These are phyloP conservation scores for Mycena albidolilacea DNA, from an alignment of 768 basidiomycete species.

Conservation along the genomic window DNA sequence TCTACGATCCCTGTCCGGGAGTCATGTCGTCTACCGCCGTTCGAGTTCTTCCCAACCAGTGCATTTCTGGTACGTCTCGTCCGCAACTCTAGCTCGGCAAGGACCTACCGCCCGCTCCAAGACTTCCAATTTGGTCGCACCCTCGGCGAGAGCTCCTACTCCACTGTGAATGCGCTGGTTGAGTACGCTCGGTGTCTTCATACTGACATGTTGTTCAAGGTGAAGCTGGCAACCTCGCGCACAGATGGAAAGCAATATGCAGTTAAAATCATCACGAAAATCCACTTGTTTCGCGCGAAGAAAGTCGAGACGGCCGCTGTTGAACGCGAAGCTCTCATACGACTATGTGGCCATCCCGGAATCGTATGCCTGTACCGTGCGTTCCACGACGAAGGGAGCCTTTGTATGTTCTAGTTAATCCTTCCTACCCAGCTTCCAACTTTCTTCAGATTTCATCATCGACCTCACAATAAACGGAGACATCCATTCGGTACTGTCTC, in stretches of 20 bases:
- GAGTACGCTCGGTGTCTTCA: neutral
- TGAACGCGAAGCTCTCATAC: conserved; percentile 73
- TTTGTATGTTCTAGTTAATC: conserved; percentile 71
- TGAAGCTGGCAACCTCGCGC: conserved; percentile 67
- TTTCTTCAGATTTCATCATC: conserved; percentile 77
- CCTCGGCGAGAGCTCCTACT: conserved; percentile 89
- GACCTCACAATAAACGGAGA: conserved; percentile 86
- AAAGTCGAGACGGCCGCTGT: conserved; percentile 78
- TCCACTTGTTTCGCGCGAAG: conserved; percentile 74
- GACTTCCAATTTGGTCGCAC: conserved; percentile 83
- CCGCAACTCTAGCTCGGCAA: too few species aligned
- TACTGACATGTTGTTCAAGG: conserved; percentile 54
- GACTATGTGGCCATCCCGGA: conserved; percentile 71
- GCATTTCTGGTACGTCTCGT: too few species aligned
- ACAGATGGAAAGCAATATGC: conserved; percentile 78
- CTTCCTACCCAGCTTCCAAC: conserved; percentile 14
- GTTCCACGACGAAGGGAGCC: conserved; percentile 87
- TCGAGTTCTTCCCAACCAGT: too few species aligned
- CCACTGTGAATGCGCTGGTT: conserved; percentile 68
- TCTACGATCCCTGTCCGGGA: too few species aligned
- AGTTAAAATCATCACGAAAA: conserved; percentile 64
- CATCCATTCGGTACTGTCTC: conserved; percentile 78
- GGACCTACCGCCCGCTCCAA: conserved; percentile 53
- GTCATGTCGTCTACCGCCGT: too few species aligned
- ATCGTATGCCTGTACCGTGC: conserved; percentile 87